These are phyloP conservation scores for Pachysandra terminalis DNA, from an alignment of 164 flowering plant genomes.

Conservation along the genomic window DNA sequence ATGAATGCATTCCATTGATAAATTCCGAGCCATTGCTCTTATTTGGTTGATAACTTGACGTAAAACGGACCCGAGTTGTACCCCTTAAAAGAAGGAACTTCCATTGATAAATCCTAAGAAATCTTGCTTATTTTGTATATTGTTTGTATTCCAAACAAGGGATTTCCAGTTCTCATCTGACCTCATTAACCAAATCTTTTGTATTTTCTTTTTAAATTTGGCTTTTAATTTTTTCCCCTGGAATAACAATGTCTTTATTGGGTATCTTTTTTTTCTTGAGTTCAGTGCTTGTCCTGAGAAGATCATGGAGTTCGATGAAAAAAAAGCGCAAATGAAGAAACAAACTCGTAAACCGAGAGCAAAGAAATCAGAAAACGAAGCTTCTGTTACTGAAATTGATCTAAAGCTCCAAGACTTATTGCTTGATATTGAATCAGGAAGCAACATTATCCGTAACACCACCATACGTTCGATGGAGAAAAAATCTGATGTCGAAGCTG, in stretches of 20 bases:
- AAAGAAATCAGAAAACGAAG: constrained; percentile 32
- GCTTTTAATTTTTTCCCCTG: not conserved
- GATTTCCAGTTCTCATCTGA: not conserved
- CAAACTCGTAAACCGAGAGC: constrained; percentile 35
- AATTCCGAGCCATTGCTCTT: too few relatives aligned
- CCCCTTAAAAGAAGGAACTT: too few relatives aligned
- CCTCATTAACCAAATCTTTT: not conserved
- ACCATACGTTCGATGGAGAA: constrained; percentile 1
- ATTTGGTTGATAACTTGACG: too few relatives aligned
- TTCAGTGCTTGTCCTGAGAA: constrained; percentile 91
- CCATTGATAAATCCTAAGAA: not conserved
- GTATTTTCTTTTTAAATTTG: too few relatives aligned
- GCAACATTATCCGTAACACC: constrained; percentile 5
- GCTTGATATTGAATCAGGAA: constrained; percentile 46
- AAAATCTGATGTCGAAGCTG: not conserved
- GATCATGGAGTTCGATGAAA: constrained; percentile 62
- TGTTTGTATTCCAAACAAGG: not conserved
- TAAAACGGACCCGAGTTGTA: too few relatives aligned
- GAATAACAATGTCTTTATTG: not conserved
- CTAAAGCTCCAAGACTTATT: constrained; percentile 45
- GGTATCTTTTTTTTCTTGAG: not conserved
- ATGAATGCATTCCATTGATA: too few relatives aligned
- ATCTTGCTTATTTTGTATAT: not conserved
- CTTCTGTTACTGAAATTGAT: constrained; percentile 41
- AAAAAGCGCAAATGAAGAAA: constrained; percentile 49